These are phyloP conservation scores for Neltuma alba DNA, from an alignment of 306 rosid genomes.

Conservation along the genomic window DNA sequence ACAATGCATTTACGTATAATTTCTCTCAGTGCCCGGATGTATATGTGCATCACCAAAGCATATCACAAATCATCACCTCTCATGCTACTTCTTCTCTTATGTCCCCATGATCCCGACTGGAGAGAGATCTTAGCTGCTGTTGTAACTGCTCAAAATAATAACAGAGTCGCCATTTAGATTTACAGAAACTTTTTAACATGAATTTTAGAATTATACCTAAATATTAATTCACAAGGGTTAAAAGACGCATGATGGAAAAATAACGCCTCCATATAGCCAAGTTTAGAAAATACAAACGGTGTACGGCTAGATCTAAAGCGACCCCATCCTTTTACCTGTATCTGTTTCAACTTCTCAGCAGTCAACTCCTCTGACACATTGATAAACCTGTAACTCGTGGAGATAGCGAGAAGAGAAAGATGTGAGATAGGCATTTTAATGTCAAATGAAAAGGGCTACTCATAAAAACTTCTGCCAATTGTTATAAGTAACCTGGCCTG, in stretches of 20 bases:
- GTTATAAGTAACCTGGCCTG: conserved; percentile 66
- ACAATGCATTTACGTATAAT: conserved; percentile 44
- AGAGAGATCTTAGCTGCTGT: conserved; percentile 64
- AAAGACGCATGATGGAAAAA: background rate
- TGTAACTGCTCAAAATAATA: conserved; percentile 66
- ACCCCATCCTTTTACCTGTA: conserved; percentile 63
- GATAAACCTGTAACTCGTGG: conserved; percentile 61
- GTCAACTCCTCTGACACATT: conserved; percentile 77
- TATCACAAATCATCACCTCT: conserved; percentile 32
- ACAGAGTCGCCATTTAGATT: conserved; percentile 25
- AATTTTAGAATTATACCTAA: conserved; percentile 6
- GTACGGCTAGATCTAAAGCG: background rate
- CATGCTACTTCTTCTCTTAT: conserved; percentile 63
- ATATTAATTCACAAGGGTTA: background rate
- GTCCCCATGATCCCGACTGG: conserved; percentile 63
- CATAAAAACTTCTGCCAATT: conserved; percentile 14
- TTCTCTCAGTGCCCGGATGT: conserved; percentile 54
- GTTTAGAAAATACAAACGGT: background rate
- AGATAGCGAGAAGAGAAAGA: conserved; percentile 9
- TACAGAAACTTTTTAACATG: conserved; percentile 2
- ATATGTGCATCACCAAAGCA: conserved; percentile 46
- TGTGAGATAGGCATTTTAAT: background rate
- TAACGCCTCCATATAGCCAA: background rate
- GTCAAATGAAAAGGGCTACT: conserved; percentile 29
- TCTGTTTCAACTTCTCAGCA: conserved; percentile 77